These are phyloP conservation scores for Calonectria hawksworthii DNA, from an alignment of 2,329 filamentous ascomycete species.

Conservation along the genomic window DNA sequence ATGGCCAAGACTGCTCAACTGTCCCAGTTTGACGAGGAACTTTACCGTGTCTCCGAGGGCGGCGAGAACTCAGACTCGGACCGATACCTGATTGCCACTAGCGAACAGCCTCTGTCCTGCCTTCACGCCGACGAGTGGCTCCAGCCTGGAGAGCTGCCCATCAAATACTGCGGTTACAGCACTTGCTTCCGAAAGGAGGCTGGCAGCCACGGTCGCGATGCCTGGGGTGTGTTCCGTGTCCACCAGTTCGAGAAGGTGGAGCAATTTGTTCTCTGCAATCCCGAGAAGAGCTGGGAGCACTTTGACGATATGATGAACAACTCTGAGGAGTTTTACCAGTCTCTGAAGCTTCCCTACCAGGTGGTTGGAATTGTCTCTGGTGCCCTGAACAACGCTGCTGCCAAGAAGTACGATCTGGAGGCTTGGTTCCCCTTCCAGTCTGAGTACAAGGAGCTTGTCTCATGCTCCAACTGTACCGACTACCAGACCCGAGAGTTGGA, in stretches of 20 bases:
- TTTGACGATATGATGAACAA: slow-evolving; percentile 94
- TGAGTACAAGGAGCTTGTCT: slow-evolving; percentile 98
- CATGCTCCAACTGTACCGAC: slow-evolving; percentile 97
- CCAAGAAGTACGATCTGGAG: slow-evolving; percentile 97
- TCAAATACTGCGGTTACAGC: slow-evolving; percentile 86
- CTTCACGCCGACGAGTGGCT: slow-evolving; percentile 97
- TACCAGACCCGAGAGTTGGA: slow-evolving; percentile 96
- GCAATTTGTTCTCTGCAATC: slow-evolving; percentile 85
- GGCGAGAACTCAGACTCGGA: slow-evolving; percentile 89
- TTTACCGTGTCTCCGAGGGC: slow-evolving; percentile 95
- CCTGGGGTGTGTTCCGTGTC: slow-evolving; percentile 98
- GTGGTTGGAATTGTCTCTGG: slow-evolving; percentile 97
- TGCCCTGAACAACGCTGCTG: slow-evolving; percentile 81
- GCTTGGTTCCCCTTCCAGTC: slow-evolving; percentile 97
- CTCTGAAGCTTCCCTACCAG: slow-evolving; percentile 88
- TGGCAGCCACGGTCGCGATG: slow-evolving; percentile 86
- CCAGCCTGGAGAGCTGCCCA: slow-evolving; percentile 84
- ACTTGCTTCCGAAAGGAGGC: slow-evolving; percentile 98
- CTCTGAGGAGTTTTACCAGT: slow-evolving; percentile 96
- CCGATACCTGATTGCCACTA: slow-evolving; percentile 85
- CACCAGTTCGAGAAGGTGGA: slow-evolving; percentile 98
- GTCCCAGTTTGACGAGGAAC: slow-evolving; percentile 96
- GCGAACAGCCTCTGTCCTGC: slow-evolving; percentile 94
- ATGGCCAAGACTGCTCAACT: slow-evolving; percentile 99
- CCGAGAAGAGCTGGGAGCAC: slow-evolving; percentile 91